Evolutionary conservation across 192 early-diverging fungal species (phyloP), one percentile per base, ranked within the genome.

Genomic region (Coemansia sp.): DNA sequence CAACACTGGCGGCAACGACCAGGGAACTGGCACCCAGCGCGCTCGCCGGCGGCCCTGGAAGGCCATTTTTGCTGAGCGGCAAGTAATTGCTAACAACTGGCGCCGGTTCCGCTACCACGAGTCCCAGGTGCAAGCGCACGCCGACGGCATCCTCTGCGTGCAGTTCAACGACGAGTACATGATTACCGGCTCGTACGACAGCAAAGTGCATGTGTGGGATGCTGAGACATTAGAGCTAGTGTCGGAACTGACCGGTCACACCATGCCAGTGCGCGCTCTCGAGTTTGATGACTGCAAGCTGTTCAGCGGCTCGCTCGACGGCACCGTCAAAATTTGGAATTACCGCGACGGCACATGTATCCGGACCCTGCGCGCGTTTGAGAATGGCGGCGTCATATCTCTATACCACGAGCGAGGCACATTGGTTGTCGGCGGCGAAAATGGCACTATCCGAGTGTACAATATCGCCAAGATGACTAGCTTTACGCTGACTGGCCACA

Each of bases 251-350:
- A 85, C 78, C 1, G 96, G 96, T n/a, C 96, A 98, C 76, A 90
- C 88, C 2, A 85, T 91, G 46, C 90, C 92, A 55, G 91, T 99
- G 3, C 88, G 92, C 13, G 93, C 93, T 0, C 80, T 98, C 4
- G 94, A 99, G 64, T 96, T 98, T 75, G 97, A 99, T 77, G 92
- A 98, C 35, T 87, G 86, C 63, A 97, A 95, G 85, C 86, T 99
- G 49, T 88, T 99, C 19, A 92, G 94, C 16, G 94, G 94, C 37
- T 96, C 96, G 6, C 90, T 96, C 84, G 97, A 99, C 68, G 80
- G 89, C 8, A 97, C 96, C 0, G 84, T 99, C 10, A 87, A 90
- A 63, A 94, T 99, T 46, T 99, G 97, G 97, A 91, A 92, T 70
- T 91, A 92, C 74, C 89, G 92, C 52, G 91, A 91, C 0, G 95